Conservation (phyloP, 441 rosid genomes). For the Raphanus hybrid region DNA sequence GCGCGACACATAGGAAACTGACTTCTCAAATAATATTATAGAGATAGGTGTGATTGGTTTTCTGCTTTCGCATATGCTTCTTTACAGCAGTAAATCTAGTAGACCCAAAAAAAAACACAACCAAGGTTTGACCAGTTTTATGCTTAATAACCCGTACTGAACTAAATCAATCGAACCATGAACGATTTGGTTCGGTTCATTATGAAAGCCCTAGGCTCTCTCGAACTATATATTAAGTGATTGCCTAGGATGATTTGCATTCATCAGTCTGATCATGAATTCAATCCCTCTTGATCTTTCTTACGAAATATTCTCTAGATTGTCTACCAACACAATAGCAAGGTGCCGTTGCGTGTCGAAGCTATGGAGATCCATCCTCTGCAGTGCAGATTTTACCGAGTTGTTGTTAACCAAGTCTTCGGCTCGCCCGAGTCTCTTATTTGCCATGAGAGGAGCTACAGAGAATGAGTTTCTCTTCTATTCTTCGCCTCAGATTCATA, state of each 20-base stretch:
- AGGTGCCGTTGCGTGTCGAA: neutral
- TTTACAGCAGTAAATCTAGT: too few relatives aligned
- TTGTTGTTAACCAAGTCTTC: neutral
- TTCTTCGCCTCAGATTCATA: neutral
- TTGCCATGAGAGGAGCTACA: neutral
- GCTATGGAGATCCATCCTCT: neutral
- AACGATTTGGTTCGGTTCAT: neutral
- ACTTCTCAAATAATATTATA: too few relatives aligned
- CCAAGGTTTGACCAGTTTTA: neutral
- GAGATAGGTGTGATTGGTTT: neutral
- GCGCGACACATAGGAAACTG: too few relatives aligned
- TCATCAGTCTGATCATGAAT: neutral
- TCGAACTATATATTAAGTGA: neutral
- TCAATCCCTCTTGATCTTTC: neutral
- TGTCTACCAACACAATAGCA: neutral
- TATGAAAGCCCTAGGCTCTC: neutral
- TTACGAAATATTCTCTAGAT: neutral
- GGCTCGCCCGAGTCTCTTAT: neutral
- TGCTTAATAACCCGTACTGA: neutral
- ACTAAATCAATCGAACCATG: neutral
- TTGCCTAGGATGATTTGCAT: neutral
- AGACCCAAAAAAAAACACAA: neutral
- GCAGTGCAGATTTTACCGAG: slow-evolving; percentile 7
- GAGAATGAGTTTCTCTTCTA: neutral
- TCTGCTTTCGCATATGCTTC: too few relatives aligned